Base-by-base conservation (phyloP, 169 alveolate species). In the Neospora caninum region DNA sequence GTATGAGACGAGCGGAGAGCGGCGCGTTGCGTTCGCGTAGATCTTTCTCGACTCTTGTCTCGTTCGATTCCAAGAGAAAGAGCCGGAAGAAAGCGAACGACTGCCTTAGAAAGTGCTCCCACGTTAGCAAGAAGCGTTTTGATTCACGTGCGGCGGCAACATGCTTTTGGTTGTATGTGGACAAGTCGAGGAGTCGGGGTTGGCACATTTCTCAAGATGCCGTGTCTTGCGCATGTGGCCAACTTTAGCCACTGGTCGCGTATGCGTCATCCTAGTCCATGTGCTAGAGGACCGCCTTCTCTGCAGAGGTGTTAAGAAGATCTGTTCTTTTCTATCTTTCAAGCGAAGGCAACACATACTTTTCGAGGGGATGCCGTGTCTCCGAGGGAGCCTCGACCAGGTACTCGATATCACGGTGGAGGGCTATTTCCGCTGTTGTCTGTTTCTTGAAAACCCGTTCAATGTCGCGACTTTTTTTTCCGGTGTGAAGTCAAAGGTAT, bases 121-220 rank as follows among this genome's bases (percentile, higher is more conserved):
- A n/a, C n/a, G n/a, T n/a, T n/a, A n/a, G n/a, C n/a, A n/a, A n/a
- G n/a, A n/a, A 49, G 58, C 13, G 58, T 49, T 49, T 13, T 49
- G 22, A 49, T 49, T 4, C 58, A 13, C 58, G 58, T 7, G 22
- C 22, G 58, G 4, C 58, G 58, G 13, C 13, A 13, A 7, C 58
- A 4, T 4, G 58, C 22, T 49, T 4, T 49, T 49, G 4, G 58
- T 49, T 49, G 4, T 13, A 49, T 49, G 22, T 4, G 13, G 22
- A 49, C 22, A 49, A 4, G 58, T 13, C 4, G 58, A 4, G 58
- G 4, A 13, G 13, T 13, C 58, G 13, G 13, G 13, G 58, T 49
- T 49, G 9, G 86, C 86, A 78, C 86, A 78, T 78, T 25, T 78
- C n/a, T 78, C 86, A n/a, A 20, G 86, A 78, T 78, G 86, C 49